phyloP scores from a whole-genome alignment of 331 rosid genomes.

The Acacia concinna region DNA sequence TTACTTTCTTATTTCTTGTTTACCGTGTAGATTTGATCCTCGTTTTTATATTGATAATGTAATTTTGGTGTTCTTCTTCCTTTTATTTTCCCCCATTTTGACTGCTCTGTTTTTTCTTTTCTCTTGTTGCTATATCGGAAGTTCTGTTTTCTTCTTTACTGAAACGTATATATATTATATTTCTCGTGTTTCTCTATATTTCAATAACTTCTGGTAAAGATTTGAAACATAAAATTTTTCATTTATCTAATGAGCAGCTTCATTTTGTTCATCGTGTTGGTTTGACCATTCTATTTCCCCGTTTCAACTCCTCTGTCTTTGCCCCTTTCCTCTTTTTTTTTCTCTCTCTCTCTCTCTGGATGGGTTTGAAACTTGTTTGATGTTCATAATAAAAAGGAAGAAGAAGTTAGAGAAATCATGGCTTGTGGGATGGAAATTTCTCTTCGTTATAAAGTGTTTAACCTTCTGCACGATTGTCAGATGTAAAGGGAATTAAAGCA shows the following conservation, averaged over 20 bases:
- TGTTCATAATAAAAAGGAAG: neutral
- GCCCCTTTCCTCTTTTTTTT: neutral
- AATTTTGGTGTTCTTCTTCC: neutral
- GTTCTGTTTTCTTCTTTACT: neutral
- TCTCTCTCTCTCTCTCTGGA: too few relatives aligned
- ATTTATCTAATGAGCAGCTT: neutral
- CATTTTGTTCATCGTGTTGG: neutral
- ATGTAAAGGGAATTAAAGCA: conserved; percentile 38
- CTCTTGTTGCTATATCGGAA: neutral
- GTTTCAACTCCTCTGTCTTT: neutral
- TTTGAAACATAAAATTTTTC: too few relatives aligned
- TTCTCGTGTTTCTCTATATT: neutral
- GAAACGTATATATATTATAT: neutral
- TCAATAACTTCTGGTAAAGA: neutral
- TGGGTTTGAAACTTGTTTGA: neutral
- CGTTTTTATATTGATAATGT: neutral
- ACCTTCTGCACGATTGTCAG: conserved; percentile 38
- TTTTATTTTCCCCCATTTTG: neutral
- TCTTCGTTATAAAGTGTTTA: conserved; percentile 44
- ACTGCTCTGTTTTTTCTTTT: neutral
- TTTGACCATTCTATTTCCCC: neutral
- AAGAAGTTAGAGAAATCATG: neutral
- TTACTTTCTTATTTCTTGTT: neutral
- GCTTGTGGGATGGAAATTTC: conserved; percentile 27
- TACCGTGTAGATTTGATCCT: neutral